Base-by-base conservation (phyloP, 2,329 filamentous ascomycete genomes). In the Sarocladium brachiariae region DNA sequence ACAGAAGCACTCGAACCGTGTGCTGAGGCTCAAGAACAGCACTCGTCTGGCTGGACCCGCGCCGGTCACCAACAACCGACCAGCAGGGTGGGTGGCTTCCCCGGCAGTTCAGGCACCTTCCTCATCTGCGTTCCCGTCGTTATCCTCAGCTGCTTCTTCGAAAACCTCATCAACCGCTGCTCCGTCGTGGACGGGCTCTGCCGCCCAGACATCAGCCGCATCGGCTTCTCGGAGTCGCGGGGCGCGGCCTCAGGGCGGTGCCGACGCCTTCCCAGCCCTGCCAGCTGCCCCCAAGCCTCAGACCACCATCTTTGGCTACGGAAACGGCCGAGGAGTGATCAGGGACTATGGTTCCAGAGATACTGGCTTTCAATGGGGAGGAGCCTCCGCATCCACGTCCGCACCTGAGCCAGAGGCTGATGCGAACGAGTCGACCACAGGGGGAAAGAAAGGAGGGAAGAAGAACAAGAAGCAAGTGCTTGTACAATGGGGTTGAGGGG, bases 241-340 rank as follows among this genome's bases (percentile, higher is more conserved):
- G 2, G n/a, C 33, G 3, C 46, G 33, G 7, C 53, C 50, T n/a
- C 34, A 39, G 21, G 35, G 61, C 25, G 67, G 64, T 43, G 68
- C 70, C 39, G 85, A 91, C 55, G 81, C 83, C 0, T 96, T 96
- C 67, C 92, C 91, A 0, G 84, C 89, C 1, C 75, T 96, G 1
- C 91, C 91, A 0, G 76, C 83, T 0, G 90, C 89, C 1, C 78
- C 87, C 0, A 96, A 84, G 60, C 78, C 79, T 2, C 71, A 72
- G 37, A 81, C 78, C 1, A 81, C 78, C 0, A 80, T 84, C 39
- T 82, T 83, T 50, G 46, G 46, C 2, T 49, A 49, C 19, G 80
- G 80, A 2, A 65, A 69, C 4, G 70, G 80, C 3, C 64, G 69
- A 3, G 65, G 72, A 27, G 79, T 84, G 14, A 70, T 78, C 43